These are phyloP conservation scores for Bimuria novae-zelandiae DNA, from an alignment of 2,329 filamentous ascomycete species.

Conservation along the genomic window DNA sequence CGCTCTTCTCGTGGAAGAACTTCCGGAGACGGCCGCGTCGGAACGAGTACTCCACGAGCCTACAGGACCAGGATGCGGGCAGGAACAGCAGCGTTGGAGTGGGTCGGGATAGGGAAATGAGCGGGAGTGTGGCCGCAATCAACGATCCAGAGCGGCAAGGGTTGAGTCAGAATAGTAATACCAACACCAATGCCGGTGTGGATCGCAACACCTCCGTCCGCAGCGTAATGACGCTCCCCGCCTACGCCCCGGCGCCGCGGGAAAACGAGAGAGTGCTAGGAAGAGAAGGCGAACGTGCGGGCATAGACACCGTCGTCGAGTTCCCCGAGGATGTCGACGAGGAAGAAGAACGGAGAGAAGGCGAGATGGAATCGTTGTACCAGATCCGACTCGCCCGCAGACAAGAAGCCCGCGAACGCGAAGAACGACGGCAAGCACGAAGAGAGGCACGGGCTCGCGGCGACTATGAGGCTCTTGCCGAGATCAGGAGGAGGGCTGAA, in stretches of 20 bases:
- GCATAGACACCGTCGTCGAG: conserved; percentile 89
- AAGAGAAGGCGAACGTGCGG: conserved; percentile 86
- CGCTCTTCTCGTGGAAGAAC: conserved; percentile 37
- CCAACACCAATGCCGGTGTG: conserved; percentile 51
- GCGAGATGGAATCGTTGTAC: conserved; percentile 91
- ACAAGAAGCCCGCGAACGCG: conserved; percentile 74
- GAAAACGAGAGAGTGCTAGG: conserved; percentile 82
- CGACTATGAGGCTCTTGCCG: conserved; percentile 70
- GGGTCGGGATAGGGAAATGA: conserved; percentile 36
- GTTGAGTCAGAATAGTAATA: conserved; percentile 11
- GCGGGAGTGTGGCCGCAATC: conserved; percentile 19
- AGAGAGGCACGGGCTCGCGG: conserved; percentile 73
- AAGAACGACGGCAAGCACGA: conserved; percentile 71
- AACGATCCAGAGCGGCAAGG: conserved; percentile 31
- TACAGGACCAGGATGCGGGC: conserved; percentile 40
- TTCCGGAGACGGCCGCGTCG: conserved; percentile 32
- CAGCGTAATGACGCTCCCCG: conserved; percentile 91
- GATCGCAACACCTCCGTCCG: conserved; percentile 85
- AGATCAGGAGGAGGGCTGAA: conserved; percentile 56
- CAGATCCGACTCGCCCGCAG: conserved; percentile 82
- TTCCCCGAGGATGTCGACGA: conserved; percentile 79
- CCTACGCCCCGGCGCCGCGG: conserved; percentile 74
- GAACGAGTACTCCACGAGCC: conserved; percentile 38
- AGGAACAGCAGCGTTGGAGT: conserved; percentile 23
- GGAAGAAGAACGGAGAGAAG: conserved; percentile 76